These are phyloP conservation scores for Leccinum variabile DNA, from an alignment of 1,284 basidiomycete genomes.

Conservation along the genomic window DNA sequence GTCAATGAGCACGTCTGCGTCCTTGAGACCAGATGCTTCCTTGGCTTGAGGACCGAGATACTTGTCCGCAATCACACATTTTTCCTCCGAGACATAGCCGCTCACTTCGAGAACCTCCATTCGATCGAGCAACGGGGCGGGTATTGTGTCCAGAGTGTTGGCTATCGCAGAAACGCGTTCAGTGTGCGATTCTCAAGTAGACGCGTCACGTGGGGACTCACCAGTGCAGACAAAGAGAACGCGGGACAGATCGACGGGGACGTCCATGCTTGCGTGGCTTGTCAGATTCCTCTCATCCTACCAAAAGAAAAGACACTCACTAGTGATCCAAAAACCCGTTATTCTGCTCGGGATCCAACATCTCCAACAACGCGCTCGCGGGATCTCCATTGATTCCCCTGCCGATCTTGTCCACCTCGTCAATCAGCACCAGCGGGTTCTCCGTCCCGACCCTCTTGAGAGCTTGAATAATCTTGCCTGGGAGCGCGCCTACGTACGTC, in stretches of 20 bases:
- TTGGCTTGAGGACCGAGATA: constrained; percentile 96
- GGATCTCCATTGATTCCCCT: constrained; percentile 95
- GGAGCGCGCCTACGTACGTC: constrained; percentile 95
- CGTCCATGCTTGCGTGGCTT: constrained; percentile 72
- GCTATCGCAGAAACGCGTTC: constrained; percentile 40
- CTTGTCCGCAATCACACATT: constrained; percentile 86
- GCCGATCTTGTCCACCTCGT: constrained; percentile 99
- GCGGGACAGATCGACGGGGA: constrained; percentile 94
- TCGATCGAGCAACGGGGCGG: constrained; percentile 92
- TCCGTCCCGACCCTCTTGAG: constrained; percentile 96
- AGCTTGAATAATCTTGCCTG: constrained; percentile 98
- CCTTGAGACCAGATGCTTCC: constrained; percentile 85
- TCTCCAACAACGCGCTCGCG: constrained; percentile 90
- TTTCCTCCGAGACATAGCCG: constrained; percentile 97
- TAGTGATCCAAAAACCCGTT: constrained; percentile 96
- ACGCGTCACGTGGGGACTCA: constrained; percentile 21
- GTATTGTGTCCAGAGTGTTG: constrained; percentile 94
- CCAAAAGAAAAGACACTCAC: constrained; percentile 38
- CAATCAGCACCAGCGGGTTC: constrained; percentile 95
- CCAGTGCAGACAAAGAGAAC: constrained; percentile 97
- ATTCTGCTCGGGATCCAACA: constrained; percentile 99
- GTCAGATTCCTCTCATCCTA: constrained; percentile 11
- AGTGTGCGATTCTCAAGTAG: not conserved
- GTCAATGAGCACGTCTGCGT: constrained; percentile 79
- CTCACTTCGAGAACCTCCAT: constrained; percentile 98